Evolutionary conservation across 2,329 filamentous ascomycete species (phyloP), one percentile per base, ranked within the genome.

Genomic region (Westerdykella aurantiaca): DNA sequence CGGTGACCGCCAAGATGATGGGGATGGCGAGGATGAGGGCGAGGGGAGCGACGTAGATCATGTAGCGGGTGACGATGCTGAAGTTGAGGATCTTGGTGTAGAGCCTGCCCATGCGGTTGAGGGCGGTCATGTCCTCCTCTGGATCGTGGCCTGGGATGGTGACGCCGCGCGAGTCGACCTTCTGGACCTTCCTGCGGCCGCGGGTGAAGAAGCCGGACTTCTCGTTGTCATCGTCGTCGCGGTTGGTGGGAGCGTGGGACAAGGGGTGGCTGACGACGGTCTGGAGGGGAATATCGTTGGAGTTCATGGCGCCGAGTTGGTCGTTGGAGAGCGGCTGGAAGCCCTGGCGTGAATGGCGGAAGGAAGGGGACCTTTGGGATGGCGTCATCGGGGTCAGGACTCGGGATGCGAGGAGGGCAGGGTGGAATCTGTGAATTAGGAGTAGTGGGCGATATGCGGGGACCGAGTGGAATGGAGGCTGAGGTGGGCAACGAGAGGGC

Each of bases 21-120:
- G 81, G 81, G 34, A 83, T 70, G 2, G 80, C 79, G 44, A 84
- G 72, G n/a, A 78, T 52, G 5, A 75, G 45, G 4, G 75, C 79
- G 34, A 83, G 47, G 0, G 81, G 81, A 18, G 76, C 60, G 21
- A 83, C 77, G 53, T 82, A 83, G 48, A 83, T 71, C 58, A 83
- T 72, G 57, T 84, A 83, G 38, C 80, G 72, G 38, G 79, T 82
- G 53, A 83, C 54, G 48, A 83, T 75, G 43, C 78, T 82, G 65
- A 78, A 82, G 55, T 82, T 76, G 52, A 80, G 66, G 42, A 84
- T 73, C 55, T 77, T 78, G 56, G 72, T 72, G 66, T 83, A 83
- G 43, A 84, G 61, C 48, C 69, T 72, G 39, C 80, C 81, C 72
- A 83, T 77, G 39, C 69, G 69, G 34, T 74, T 83, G 50, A 83